Evolutionary conservation across 2,329 filamentous ascomycete species (phyloP).

Genomic region (Penicillium sp.): DNA sequence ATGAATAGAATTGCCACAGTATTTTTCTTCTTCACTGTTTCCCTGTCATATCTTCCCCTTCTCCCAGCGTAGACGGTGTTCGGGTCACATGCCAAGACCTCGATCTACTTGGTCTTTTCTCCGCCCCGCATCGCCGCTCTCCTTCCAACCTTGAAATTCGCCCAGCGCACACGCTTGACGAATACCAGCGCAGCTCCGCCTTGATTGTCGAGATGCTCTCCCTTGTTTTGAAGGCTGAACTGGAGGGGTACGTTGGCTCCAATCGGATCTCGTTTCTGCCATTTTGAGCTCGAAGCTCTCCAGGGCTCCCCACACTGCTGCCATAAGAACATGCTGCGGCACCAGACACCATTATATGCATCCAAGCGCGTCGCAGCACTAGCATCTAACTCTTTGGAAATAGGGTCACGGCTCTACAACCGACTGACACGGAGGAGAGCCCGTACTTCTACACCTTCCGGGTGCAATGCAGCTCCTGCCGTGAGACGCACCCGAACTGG

Average conservation of each 20-base stretch:
- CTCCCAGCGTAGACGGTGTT: not conserved
- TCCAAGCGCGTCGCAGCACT: not conserved
- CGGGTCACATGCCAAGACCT: conserved; percentile 24
- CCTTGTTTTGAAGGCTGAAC: conserved; percentile 38
- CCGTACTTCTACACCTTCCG: conserved; percentile 98
- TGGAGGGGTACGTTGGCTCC: conserved; percentile 39
- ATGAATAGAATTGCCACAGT: conserved; percentile 20
- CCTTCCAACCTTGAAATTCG: conserved; percentile 9
- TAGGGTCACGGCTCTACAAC: conserved; percentile 87
- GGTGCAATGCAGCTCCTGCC: conserved; percentile 96
- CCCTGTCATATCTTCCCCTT: not conserved
- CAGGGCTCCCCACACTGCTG: conserved; percentile 15
- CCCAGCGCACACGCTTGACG: not conserved
- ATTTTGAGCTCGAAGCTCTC: too few species aligned
- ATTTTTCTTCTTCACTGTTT: conserved; percentile 6
- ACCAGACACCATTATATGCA: not conserved
- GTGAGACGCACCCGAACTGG: conserved; percentile 82
- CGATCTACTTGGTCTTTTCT: conserved; percentile 24
- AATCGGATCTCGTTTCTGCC: too few species aligned
- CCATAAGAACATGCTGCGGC: conserved; percentile 1
- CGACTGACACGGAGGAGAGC: conserved; percentile 72
- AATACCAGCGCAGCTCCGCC: not conserved
- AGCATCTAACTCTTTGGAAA: conserved; percentile 11
- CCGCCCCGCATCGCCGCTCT: conserved; percentile 24
- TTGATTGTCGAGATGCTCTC: conserved; percentile 37